phyloP scores from a whole-genome alignment of 2,329 filamentous ascomycete species.

The Colletotrichum navitas region DNA sequence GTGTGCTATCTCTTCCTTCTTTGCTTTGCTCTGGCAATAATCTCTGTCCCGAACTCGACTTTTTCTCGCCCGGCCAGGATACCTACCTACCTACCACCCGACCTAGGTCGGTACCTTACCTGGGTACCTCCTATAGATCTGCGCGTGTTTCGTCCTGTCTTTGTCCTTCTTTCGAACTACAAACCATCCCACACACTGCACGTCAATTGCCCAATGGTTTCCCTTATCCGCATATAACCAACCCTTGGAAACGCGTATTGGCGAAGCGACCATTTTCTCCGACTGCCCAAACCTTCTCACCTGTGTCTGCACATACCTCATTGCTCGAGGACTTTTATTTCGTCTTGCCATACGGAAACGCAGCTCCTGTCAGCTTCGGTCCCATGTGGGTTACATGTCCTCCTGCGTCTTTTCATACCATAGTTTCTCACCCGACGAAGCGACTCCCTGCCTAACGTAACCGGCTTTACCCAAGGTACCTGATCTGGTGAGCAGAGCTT shows the following conservation, averaged over 20 bases:
- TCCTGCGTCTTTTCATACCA: background rate
- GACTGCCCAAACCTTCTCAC: slow-evolving; percentile 4
- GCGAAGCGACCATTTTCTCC: slow-evolving; percentile 12
- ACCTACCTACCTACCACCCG: too few relatives aligned
- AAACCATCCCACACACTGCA: background rate
- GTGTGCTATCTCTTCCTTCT: background rate
- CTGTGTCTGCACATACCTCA: slow-evolving; percentile 10
- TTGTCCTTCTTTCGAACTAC: background rate
- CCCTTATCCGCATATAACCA: background rate
- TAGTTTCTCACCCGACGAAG: slow-evolving; percentile 8
- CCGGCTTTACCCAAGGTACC: background rate
- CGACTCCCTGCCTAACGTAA: background rate
- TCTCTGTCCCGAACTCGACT: background rate
- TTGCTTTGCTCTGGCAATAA: background rate
- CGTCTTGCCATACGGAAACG: slow-evolving; percentile 4
- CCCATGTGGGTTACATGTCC: slow-evolving; percentile 1
- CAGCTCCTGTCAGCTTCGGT: background rate
- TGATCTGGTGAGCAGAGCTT: background rate
- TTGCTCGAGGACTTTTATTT: background rate
- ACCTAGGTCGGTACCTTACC: background rate
- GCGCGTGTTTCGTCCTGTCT: background rate
- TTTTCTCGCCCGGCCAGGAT: background rate
- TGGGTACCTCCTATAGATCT: background rate
- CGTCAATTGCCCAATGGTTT: slow-evolving; percentile 15
- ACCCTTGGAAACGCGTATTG: slow-evolving; percentile 16